These are phyloP conservation scores for Aspergillus awamori DNA, from an alignment of 2,329 filamentous ascomycete species.

Conservation along the genomic window DNA sequence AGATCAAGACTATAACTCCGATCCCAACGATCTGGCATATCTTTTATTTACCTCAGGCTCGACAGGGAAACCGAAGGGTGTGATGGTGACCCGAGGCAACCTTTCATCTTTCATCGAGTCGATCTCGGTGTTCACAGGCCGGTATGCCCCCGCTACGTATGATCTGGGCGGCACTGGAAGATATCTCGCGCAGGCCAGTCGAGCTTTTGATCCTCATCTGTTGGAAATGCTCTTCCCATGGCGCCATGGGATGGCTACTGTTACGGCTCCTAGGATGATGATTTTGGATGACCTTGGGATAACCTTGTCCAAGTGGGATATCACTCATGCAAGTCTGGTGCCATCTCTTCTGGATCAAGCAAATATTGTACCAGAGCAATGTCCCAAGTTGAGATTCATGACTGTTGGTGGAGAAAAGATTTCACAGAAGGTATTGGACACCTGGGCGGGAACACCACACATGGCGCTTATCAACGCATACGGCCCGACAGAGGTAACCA, in stretches of 20 bases:
- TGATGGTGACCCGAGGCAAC: conserved; percentile 77
- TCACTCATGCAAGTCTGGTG: conserved; percentile 37
- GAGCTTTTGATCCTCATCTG: conserved; percentile 37
- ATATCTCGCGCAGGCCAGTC: conserved; percentile 38
- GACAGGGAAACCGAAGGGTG: conserved; percentile 93
- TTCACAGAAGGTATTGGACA: conserved; percentile 35
- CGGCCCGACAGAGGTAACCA: conserved; percentile 41
- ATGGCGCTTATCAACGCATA: conserved; percentile 37
- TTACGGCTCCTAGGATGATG: conserved; percentile 31
- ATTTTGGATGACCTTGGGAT: conserved; percentile 31
- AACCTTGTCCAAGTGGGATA: conserved; percentile 30
- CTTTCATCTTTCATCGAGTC: conserved; percentile 35
- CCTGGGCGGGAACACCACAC: conserved; percentile 30
- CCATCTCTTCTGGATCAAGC: conserved; percentile 32
- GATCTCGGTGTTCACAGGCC: conserved; percentile 29
- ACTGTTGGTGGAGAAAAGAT: conserved; percentile 43
- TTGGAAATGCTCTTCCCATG: conserved; percentile 36
- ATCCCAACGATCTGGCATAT: conserved; percentile 26
- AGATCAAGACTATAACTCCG: conserved; percentile 18
- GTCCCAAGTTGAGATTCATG: conserved; percentile 32
- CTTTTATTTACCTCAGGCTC: conserved; percentile 93
- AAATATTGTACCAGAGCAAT: conserved; percentile 26
- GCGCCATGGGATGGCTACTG: conserved; percentile 32
- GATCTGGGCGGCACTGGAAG: conserved; percentile 31
- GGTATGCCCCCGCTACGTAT: conserved; percentile 28